phyloP scores from a whole-genome alignment of 805 yeast genomes.

The Candida pseudoglaebosa region DNA sequence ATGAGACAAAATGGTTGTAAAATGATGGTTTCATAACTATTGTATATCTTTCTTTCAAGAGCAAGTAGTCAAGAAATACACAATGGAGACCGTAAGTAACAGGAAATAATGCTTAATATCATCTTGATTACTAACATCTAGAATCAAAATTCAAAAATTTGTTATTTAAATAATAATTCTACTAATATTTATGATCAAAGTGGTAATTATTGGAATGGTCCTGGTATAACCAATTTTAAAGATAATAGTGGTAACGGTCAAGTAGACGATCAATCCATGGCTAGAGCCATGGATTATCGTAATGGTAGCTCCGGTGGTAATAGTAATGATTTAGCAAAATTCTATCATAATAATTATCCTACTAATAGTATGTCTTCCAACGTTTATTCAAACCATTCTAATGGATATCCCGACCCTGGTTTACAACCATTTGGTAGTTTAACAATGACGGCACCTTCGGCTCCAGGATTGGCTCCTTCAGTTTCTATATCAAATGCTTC shows the following conservation, averaged over 20 bases:
- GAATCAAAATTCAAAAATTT: not conserved
- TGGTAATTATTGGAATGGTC: not conserved
- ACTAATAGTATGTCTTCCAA: slow-evolving; percentile 2
- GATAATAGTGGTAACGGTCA: not conserved
- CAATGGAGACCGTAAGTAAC: not conserved
- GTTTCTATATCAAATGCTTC: not conserved
- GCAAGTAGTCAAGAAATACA: no score
- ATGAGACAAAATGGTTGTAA: no score
- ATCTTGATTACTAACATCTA: not conserved
- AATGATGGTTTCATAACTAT: no score
- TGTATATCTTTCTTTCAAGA: no score
- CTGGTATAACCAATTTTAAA: no score
- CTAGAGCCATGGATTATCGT: not conserved
- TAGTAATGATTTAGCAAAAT: not conserved
- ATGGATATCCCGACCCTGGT: not conserved
- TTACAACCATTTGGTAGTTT: no score
- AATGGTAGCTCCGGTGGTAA: not conserved
- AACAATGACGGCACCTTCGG: no score
- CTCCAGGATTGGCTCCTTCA: not conserved
- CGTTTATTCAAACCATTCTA: not conserved
- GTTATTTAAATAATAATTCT: no score
- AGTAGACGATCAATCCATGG: not conserved
- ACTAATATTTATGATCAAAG: not conserved
- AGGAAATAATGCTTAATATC: not conserved
- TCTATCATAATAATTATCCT: slow-evolving; percentile 3